Conservation (phyloP, 2,329 filamentous ascomycete genomes). For the Exophiala aquamarina region DNA sequence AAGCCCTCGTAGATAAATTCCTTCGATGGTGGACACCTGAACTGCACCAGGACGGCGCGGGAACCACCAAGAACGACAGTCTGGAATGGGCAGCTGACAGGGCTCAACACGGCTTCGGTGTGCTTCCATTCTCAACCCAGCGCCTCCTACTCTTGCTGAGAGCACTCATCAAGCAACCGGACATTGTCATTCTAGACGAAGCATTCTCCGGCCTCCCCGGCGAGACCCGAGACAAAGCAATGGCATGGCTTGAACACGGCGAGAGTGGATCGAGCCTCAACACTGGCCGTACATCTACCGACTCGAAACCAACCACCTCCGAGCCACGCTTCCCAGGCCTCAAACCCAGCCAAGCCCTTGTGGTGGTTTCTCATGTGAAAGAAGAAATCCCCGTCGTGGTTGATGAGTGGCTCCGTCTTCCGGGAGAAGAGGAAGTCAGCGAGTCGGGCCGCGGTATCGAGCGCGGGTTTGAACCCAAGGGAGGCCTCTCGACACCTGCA, state of each 20-base stretch:
- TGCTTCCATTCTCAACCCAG: slow-evolving; percentile 77
- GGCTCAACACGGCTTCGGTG: slow-evolving; percentile 59
- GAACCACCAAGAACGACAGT: not conserved
- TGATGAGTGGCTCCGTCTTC: slow-evolving; percentile 81
- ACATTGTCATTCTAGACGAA: slow-evolving; percentile 83
- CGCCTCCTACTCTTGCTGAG: slow-evolving; percentile 81
- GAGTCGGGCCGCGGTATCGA: slow-evolving; percentile 22
- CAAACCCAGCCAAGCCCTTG: slow-evolving; percentile 70
- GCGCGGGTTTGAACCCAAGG: slow-evolving; percentile 13
- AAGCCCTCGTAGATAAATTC: slow-evolving; percentile 64
- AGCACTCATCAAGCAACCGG: slow-evolving; percentile 75
- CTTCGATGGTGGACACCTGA: slow-evolving; percentile 78
- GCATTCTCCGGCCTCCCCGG: slow-evolving; percentile 85
- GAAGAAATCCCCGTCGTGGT: slow-evolving; percentile 87
- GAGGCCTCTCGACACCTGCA: slow-evolving; percentile 18
- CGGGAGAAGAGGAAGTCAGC: slow-evolving; percentile 39
- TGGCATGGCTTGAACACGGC: slow-evolving; percentile 72
- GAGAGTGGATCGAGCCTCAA: slow-evolving; percentile 42
- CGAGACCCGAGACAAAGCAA: slow-evolving; percentile 78
- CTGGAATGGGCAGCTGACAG: slow-evolving; percentile 26
- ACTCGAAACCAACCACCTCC: slow-evolving; percentile 16
- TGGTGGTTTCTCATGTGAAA: slow-evolving; percentile 88
- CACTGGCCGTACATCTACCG: slow-evolving; percentile 36
- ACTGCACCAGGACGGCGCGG: slow-evolving; percentile 57
- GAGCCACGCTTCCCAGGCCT: slow-evolving; percentile 59